Percentiles rank a stretch among this genome's conserved stretches.
Evolutionary conservation across 441 rosid genomes (phyloP).

Genomic region (Corymbia calophylla): DNA sequence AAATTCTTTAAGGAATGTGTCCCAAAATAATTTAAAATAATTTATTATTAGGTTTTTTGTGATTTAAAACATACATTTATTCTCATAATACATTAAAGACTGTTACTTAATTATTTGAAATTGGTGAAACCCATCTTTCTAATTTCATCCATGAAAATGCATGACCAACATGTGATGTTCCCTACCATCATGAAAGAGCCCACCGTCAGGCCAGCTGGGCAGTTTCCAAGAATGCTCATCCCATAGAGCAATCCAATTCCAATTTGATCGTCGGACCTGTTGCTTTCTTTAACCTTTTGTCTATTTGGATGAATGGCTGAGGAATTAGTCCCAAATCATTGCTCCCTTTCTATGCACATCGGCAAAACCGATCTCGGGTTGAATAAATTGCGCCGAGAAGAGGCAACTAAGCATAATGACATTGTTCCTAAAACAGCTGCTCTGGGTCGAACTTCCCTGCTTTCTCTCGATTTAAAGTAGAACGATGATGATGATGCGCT

Average conservation of each 20-base stretch:
- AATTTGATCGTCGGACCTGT: neutral
- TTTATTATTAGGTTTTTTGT: too few relatives aligned
- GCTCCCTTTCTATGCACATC: neutral
- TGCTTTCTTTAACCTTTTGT: neutral
- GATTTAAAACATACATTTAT: fast-evolving
- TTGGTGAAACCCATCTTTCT: too few relatives aligned
- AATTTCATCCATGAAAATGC: too few relatives aligned
- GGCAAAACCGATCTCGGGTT: neutral
- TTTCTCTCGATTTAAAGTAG: neutral
- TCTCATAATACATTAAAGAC: too few relatives aligned
- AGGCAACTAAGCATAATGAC: neutral
- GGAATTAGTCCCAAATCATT: neutral
- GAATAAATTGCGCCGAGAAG: neutral
- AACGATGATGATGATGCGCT: neutral
- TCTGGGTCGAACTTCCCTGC: neutral
- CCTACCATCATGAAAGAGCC: too few relatives aligned
- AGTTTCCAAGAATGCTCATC: neutral
- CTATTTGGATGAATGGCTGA: neutral
- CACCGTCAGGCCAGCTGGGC: too few relatives aligned
- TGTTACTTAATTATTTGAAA: too few relatives aligned
- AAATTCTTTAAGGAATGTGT: fast-evolving
- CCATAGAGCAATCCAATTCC: neutral
- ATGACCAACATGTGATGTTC: too few relatives aligned
- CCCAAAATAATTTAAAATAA: too few relatives aligned
- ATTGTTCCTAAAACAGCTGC: neutral